These are phyloP conservation scores for Cercophora sp. DNA, from an alignment of 495 filamentous ascomycete species.

Conservation along the genomic window DNA sequence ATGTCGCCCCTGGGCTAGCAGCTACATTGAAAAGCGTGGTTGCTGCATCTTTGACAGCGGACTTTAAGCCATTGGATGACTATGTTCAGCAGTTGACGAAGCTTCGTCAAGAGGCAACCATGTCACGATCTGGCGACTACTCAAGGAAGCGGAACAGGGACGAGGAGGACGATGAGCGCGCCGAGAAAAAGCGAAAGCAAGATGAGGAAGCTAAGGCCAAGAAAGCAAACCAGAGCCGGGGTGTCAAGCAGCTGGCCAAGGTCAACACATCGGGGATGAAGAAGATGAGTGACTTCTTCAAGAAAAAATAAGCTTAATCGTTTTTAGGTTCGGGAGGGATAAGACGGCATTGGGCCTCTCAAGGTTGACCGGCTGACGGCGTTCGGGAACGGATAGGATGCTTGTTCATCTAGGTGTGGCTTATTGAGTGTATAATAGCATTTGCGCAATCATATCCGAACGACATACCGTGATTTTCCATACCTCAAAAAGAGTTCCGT, in stretches of 20 bases:
- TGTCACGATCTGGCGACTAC: slow-evolving; percentile 67
- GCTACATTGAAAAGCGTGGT: slow-evolving; percentile 48
- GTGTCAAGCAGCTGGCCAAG: slow-evolving; percentile 75
- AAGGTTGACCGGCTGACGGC: too few species aligned
- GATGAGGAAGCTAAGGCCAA: slow-evolving; percentile 58
- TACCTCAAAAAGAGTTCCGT: too few species aligned
- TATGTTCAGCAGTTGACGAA: slow-evolving; percentile 61
- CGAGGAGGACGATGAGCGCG: slow-evolving; percentile 73
- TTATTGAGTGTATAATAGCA: too few species aligned
- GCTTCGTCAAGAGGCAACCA: slow-evolving; percentile 63
- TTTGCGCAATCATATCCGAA: too few species aligned
- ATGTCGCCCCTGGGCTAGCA: slow-evolving; percentile 56
- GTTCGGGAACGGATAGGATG: not conserved
- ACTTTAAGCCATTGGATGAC: slow-evolving; percentile 66
- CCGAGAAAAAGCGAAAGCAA: slow-evolving; percentile 71
- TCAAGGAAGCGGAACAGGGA: slow-evolving; percentile 64
- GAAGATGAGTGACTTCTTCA: slow-evolving; percentile 94
- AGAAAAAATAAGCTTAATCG: slow-evolving; percentile 55
- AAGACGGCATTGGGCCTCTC: not conserved
- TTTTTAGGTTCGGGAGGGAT: too few species aligned
- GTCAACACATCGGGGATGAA: slow-evolving; percentile 89
- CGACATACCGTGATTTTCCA: too few species aligned
- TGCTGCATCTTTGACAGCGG: slow-evolving; percentile 33
- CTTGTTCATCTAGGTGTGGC: too few species aligned
- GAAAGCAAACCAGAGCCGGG: slow-evolving; percentile 67